These are phyloP conservation scores for Cladorrhinum sp. DNA, from an alignment of 2,329 filamentous ascomycete genomes.

Conservation along the genomic window DNA sequence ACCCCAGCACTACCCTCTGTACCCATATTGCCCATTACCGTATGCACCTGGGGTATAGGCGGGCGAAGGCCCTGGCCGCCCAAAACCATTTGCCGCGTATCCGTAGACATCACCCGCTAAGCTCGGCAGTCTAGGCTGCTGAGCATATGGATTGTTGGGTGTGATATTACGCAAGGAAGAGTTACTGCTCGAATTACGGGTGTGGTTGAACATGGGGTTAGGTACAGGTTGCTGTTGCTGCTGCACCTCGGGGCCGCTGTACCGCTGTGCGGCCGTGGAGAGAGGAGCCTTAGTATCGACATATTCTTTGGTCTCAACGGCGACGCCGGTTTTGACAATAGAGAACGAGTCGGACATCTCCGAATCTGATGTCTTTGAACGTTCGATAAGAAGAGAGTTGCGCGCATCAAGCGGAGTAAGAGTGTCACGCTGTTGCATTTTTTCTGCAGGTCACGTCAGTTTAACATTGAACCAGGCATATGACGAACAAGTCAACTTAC, in stretches of 20 bases:
- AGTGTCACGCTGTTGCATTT: conserved; percentile 71
- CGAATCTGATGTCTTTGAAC: conserved; percentile 32
- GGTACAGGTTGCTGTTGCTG: neutral
- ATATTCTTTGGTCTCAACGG: conserved; percentile 18
- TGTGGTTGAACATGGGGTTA: neutral
- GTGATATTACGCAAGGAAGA: neutral
- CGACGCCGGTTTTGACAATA: conserved; percentile 38
- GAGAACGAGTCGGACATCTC: conserved; percentile 43
- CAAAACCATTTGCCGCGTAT: neutral
- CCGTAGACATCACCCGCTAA: neutral
- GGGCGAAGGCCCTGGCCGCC: neutral
- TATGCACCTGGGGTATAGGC: neutral
- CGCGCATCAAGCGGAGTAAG: conserved; percentile 84
- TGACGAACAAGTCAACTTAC: conserved; percentile 50
- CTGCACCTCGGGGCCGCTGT: neutral
- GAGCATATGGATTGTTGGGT: neutral
- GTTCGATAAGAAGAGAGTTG: conserved; percentile 77
- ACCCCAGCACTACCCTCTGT: neutral
- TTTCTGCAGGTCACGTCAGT: conserved; percentile 52
- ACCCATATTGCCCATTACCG: conserved; percentile 1
- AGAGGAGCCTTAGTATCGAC: neutral
- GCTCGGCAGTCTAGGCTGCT: neutral
- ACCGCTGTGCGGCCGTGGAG: neutral
- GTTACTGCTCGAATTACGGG: neutral
- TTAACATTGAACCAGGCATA: neutral